Conservation (phyloP, 2,329 filamentous ascomycete genomes). For the Dendryphion nanum region DNA sequence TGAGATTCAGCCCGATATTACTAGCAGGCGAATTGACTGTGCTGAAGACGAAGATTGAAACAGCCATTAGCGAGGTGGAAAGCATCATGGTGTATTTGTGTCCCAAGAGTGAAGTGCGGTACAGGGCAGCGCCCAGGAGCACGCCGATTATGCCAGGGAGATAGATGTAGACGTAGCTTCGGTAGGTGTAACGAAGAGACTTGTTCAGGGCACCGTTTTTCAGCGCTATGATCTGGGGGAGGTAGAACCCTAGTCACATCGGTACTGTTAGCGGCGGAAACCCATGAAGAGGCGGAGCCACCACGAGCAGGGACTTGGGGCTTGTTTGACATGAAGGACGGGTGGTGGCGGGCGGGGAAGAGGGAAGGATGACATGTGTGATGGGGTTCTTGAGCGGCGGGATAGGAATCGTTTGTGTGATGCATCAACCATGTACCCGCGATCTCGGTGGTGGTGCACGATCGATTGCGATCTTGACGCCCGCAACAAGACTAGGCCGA, state of each 20-base stretch:
- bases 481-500: too few relatives aligned
- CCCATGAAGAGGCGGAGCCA: too few relatives aligned
- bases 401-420: too few relatives aligned
- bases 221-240: slow-evolving; percentile 52
- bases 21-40: slow-evolving; percentile 46
- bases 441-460: too few relatives aligned
- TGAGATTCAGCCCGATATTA: slow-evolving; percentile 51
- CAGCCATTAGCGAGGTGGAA: slow-evolving; percentile 44
- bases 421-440: too few relatives aligned
- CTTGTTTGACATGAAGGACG: too few relatives aligned
- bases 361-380: too few relatives aligned
- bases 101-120: slow-evolving; percentile 45
- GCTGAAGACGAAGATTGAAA: slow-evolving; percentile 46
- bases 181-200: slow-evolving; percentile 50
- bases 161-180: slow-evolving; percentile 56
- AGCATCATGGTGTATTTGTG: slow-evolving; percentile 48
- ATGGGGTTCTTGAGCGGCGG: too few relatives aligned
- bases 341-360: too few relatives aligned
- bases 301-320: too few relatives aligned
- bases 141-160: slow-evolving; percentile 53
- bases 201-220: slow-evolving; percentile 50
- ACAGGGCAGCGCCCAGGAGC: slow-evolving; percentile 48
- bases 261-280: too few relatives aligned
- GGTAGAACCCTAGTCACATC: slow-evolving; percentile 44
- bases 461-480: too few relatives aligned